Base-by-base conservation (phyloP, 2,329 filamentous ascomycete species). In the Dactylellina leptospora region DNA sequence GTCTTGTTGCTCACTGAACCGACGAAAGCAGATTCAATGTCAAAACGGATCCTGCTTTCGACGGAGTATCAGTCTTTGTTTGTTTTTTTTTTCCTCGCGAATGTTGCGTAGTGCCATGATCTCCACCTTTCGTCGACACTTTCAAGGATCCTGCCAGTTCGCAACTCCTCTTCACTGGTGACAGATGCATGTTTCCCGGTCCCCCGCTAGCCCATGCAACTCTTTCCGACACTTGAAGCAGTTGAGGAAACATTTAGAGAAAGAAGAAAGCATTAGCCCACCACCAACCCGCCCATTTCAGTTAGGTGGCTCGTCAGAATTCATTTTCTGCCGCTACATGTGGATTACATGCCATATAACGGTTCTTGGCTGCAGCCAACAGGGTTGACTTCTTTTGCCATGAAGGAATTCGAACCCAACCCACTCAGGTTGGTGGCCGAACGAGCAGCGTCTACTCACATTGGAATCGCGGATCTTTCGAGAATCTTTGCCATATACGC, bases 291-390 rank as follows among this genome's bases (percentile, higher is more conserved):
- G 13, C 59, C 68, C 51, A 33, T 72, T 72, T 59, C 42, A 72
- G 68, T 28, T 55, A 64, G 44, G 51, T 50, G 58, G 66, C 51
- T 72, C 68, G 54, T 58, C 59, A 71, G 51, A 59, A 59, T 45
- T 28, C 47, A 50, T 63, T 63, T 64, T 53, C 53, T 72, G 68
- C 68, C 68, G 58, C 58, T 64, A 55, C 47, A 54, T 62, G 51
- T 71, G 66, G 66, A 71, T 63, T 56, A 59, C 66, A 71, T 72
- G 59, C 68, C 68, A 72, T 72, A 72, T 48, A 72, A 72, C 68
- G 68, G 68, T 72, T 72, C 68, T 64, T 72, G 68, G 68, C 68
- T 72, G 68, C 68, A 72, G 68, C 38, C 42, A 60, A 42, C 53
- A 59, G 55, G 53, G 48, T 60, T 47, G 61, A 42, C 28, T 38